Conservation (phyloP, 257 asterid species). For the Scutellaria minor region DNA sequence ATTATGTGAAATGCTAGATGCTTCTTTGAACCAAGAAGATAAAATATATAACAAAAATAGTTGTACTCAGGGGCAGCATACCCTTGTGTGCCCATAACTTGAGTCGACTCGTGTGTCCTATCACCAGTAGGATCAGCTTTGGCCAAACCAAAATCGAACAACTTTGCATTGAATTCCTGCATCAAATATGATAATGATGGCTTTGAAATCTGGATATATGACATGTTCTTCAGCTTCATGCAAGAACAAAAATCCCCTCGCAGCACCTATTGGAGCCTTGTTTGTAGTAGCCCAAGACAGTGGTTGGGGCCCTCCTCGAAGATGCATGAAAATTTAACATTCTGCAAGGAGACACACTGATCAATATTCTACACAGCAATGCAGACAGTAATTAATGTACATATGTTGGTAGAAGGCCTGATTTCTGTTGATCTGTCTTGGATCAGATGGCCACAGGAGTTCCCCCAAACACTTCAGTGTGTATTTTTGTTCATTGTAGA, state of each 20-base stretch:
- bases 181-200: conserved; percentile 17
- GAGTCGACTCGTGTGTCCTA: no score
- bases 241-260: no score
- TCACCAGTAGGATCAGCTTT: no score
- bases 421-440: neutral
- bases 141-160: no score
- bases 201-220: conserved; percentile 86
- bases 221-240: conserved; percentile 51
- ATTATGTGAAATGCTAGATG: no score
- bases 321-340: no score
- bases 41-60: no score
- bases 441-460: conserved; percentile 48
- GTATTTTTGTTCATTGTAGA: neutral
- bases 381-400: neutral
- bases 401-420: neutral
- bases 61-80: no score
- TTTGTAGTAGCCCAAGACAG: conserved; percentile 85
- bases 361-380: neutral
- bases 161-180: no score
- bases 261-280: conserved; percentile 91
- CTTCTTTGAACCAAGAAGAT: no score
- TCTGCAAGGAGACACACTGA: neutral
- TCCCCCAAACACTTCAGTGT: conserved; percentile 65
- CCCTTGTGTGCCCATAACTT: no score
- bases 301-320: conserved; percentile 49